A percentile compares a stretch with the other conserved stretches of the same genome.
phyloP scores from a whole-genome alignment of 2,329 filamentous ascomycete genomes.

The Ilyonectria robusta region DNA sequence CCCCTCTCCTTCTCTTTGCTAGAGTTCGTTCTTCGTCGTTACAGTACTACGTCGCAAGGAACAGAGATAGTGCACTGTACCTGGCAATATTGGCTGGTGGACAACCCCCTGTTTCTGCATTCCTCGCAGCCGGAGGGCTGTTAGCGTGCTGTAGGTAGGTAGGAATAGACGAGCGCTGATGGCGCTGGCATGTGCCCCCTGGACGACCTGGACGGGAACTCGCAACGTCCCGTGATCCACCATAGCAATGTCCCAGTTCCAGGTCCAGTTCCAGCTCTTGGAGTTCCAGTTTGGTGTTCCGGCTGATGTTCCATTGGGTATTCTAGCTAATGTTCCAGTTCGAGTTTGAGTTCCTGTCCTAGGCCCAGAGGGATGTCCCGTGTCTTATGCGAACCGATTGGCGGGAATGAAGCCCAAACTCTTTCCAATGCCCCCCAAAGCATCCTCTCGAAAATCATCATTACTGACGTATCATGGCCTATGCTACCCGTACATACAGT shows the following conservation, averaged over 20 bases:
- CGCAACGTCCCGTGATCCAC: slow-evolving; percentile 45
- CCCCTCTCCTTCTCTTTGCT: slow-evolving; percentile 9
- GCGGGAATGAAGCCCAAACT: background rate
- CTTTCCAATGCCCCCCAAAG: background rate
- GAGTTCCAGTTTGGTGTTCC: slow-evolving; percentile 14
- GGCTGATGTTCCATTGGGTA: slow-evolving; percentile 18
- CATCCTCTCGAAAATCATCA: background rate
- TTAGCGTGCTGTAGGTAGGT: background rate
- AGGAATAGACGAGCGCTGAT: background rate
- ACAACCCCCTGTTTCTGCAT: slow-evolving; percentile 14
- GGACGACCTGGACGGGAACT: slow-evolving; percentile 31
- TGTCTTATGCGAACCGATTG: slow-evolving; percentile 2
- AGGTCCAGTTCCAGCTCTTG: slow-evolving; percentile 26
- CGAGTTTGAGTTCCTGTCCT: background rate
- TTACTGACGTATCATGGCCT: background rate
- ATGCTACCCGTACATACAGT: background rate
- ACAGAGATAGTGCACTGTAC: slow-evolving; percentile 6
- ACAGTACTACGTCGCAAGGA: background rate
- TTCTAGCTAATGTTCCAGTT: slow-evolving; percentile 1
- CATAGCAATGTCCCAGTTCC: slow-evolving; percentile 37
- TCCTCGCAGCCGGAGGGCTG: slow-evolving; percentile 13
- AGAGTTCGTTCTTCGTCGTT: background rate
- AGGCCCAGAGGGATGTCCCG: background rate
- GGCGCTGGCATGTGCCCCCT: slow-evolving; percentile 31
- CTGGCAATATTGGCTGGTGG: slow-evolving; percentile 1